Evolutionary conservation across 2,329 filamentous ascomycete genomes (phyloP), one percentile per base, ranked within the genome.

Genomic region (Colletotrichum truncatum): DNA sequence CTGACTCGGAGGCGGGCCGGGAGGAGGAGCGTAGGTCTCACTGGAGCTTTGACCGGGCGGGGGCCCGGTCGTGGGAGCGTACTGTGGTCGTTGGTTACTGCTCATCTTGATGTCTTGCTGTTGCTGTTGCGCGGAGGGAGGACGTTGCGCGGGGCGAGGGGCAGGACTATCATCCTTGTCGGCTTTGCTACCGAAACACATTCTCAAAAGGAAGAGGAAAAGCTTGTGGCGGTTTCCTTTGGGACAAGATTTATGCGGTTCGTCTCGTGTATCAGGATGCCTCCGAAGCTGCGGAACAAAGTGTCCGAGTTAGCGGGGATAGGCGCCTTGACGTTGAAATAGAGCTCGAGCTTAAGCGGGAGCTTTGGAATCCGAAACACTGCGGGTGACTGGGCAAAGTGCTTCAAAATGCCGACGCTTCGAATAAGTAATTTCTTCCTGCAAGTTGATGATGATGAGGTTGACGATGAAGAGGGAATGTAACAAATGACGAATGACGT

Each of bases 111-210:
- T 70, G 67, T 66, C 56, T 28, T 62, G 67, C 18, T 52, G 55
- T 45, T 64, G 65, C 34, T 55, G 53, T 46, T 36, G 53, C 34
- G 45, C 48, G 7, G 49, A 61, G 25, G 52, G 45, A 41, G 43
- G 62, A 36, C n/a, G 69, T 70, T 74, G 75, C 12, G 53, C 74
- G 9, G 81, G 82, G 28, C 80, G 75, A 3, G 83, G 77, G 7
- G 80, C 75, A 18, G 77, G 77, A 28, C 79, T 79, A 64, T 78
- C 72, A 32, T 74, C 72, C 52, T 72, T 70, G 51, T 80, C 77
- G 61, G 82, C 77, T 52, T 81, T 83, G 68, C 75, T 75, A 45
- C 83, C 81, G 69, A 86, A 85, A 73, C 84, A 86, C 84, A 86
- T 86, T 9, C 21, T 59, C 7, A 46, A 30, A n/a, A 11, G 8